Evolutionary conservation across 2,329 filamentous ascomycete genomes (phyloP), one percentile per base, ranked within the genome.

Genomic region (Rutstroemia sydowiana): DNA sequence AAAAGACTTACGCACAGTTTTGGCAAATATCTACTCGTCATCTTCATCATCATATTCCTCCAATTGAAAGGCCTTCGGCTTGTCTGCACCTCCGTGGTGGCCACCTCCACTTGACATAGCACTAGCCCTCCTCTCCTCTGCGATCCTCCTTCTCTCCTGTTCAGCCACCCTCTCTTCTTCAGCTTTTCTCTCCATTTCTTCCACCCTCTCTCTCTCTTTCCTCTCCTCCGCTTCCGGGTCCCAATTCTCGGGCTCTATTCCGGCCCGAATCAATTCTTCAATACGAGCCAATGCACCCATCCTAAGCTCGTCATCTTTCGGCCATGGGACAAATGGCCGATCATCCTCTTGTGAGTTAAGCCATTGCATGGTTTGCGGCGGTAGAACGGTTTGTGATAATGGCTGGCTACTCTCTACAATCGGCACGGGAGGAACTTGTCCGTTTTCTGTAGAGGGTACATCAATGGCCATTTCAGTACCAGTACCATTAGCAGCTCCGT

Each of bases 291-390:
- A 72, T 1, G 82, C 82, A 32, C 88, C 87, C 14, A 73, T 71
- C 30, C 81, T 77, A 56, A 93, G 87, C 54, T 81, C 77, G 30
- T 84, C 79, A 56, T 88, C 82, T 26, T 73, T 74, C 0, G 88
- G 88, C 88, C 88, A 95, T 1, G 88, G 88, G 43, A 82, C 76
- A 70, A 90, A 95, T n/a, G 73, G 64, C 34, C 76, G 64, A 9
- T 77, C 75, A 9, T 42, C 20, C 8, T 75, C 74, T 16, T 76
- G 67, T 0, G 80, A 77, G 61, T 85, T 82, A 42, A 76, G 60
- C 60, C 64, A 70, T 43, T 63, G 61, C 40, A 66, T 63, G 34
- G 71, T 68, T 28, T 66, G 61, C 3, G 64, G 59, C 4, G 66
- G 66, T 23, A 70, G 66, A 23, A 61, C 60, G 52, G 46, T 55